A percentile compares a stretch with the other conserved stretches of the same genome.
These are phyloP conservation scores for Sherardia arvensis DNA, from an alignment of 257 asterid species.

Conservation along the genomic window DNA sequence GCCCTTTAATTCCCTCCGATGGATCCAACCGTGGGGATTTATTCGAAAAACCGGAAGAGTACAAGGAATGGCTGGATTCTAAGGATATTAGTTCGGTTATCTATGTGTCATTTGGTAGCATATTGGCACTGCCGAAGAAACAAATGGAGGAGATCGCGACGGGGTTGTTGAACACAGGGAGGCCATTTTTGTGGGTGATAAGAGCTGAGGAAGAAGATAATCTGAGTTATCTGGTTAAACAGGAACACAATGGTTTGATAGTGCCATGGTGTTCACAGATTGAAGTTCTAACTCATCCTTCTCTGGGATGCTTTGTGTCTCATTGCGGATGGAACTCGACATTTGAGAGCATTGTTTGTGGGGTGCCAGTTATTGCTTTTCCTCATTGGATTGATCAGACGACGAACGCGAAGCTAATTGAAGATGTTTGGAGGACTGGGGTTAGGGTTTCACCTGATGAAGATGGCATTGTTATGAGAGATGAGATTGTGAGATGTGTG, in stretches of 20 bases:
- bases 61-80: constrained; percentile 22
- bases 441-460: constrained; percentile 32
- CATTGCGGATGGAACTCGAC: constrained; percentile 37
- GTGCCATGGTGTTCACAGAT: constrained; percentile 36
- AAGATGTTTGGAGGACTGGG: constrained; percentile 55
- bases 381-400: constrained; percentile 35
- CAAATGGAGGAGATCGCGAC: constrained; percentile 26
- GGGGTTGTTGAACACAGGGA: constrained; percentile 13
- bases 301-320: constrained; percentile 24
- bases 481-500: constrained; percentile 35
- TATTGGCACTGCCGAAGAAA: constrained; percentile 7
- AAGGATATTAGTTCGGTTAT: constrained; percentile 14
- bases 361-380: constrained; percentile 22
- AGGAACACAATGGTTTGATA: constrained; percentile 18
- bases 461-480: constrained; percentile 23
- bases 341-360: constrained; percentile 12
- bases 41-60: constrained; percentile 12
- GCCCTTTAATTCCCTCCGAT: constrained; percentile 25
- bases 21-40: constrained; percentile 14
- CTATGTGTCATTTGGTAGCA: constrained; percentile 29
- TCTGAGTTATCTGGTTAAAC: constrained; percentile 15
- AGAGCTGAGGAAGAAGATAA: constrained; percentile 5
- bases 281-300: constrained; percentile 22
- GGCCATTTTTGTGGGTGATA: constrained; percentile 33
- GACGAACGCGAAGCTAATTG: constrained; percentile 45